Evolutionary conservation across 768 basidiomycete genomes (phyloP), one percentile per base, ranked within the genome.

Genomic region (Russula earlei): DNA sequence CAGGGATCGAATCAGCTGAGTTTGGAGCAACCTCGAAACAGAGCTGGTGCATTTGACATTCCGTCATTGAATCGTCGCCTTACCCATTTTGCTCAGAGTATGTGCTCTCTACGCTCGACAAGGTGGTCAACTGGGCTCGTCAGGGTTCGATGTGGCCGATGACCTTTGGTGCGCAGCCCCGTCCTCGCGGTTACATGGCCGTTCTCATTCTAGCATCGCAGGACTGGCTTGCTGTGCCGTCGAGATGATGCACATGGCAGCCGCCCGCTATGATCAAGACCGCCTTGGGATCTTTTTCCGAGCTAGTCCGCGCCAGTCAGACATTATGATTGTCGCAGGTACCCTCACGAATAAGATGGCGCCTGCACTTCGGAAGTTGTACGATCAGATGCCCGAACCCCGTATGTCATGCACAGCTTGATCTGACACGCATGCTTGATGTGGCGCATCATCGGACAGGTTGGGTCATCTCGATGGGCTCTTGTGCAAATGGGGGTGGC

Each of bases 231-330:
- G 96, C 70, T 99, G 96, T 70, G 96, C 96, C 24, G 96, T 99
- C 31, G 96, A 99, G 75, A 91, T 91, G 88, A 97, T 96, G 94
- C 96, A 99, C 75, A 95, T 98, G 93, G 96, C 96, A 48, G 94
- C 96, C 40, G 91, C 96, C 17, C 84, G 96, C 55, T 99, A 98
- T 70, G 96, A 99, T 71, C 96, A 98, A 70, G 96, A 99, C 70
- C 82, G 96, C 58, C 76, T 99, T 31, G 96, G 96, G 61, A 85
- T 98, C 55, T 89, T 99, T 40, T 98, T 99, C 77, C 91, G 96
- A 75, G 96, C 95, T n/a, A 91, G 87, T 75, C 96, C 96, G 43
- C 86, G 96, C 59, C 91, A 96, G 74, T 91, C 87, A 59, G 92
- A 96, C 67, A 87, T 96, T 67, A 97, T 97, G 95, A 99, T 99